phyloP scores from a whole-genome alignment of 1,284 basidiomycete species.

The Ceratobasidium sp. region DNA sequence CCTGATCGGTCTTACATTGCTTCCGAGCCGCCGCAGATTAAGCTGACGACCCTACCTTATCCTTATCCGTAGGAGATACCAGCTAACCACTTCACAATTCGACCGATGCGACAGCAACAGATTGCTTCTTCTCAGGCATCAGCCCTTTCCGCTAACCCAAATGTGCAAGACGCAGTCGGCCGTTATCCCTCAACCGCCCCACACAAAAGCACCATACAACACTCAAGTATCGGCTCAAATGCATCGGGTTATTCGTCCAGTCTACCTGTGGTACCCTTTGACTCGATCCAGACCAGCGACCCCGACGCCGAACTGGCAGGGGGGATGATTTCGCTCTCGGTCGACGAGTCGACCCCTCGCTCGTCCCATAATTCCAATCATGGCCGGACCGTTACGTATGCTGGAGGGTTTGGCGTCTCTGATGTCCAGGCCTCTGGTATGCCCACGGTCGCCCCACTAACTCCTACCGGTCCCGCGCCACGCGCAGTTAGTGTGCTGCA shows the following conservation, averaged over 20 bases:
- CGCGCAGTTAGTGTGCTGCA: slow-evolving; percentile 23
- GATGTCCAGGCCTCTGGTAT: slow-evolving; percentile 31
- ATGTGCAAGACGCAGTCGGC: slow-evolving; percentile 18
- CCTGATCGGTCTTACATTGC: slow-evolving; percentile 43
- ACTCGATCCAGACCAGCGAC: no score
- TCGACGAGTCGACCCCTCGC: no score
- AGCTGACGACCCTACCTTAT: not conserved
- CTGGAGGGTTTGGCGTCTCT: slow-evolving; percentile 28
- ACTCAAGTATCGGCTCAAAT: no score
- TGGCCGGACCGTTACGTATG: slow-evolving; percentile 32
- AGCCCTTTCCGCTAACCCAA: slow-evolving; percentile 53
- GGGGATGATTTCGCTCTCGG: no score
- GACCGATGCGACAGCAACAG: no score
- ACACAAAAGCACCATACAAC: no score
- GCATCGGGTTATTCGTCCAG: no score
- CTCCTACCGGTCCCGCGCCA: slow-evolving; percentile 10
- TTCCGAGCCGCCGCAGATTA: not conserved
- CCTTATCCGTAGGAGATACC: not conserved
- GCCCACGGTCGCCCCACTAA: slow-evolving; percentile 24
- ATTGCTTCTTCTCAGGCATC: no score
- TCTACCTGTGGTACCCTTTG: no score
- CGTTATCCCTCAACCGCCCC: slow-evolving; percentile 11
- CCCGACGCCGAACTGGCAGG: no score
- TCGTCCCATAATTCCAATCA: slow-evolving; percentile 11
- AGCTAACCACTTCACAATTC: no score